Base-by-base conservation (phyloP, 768 basidiomycete species). In the button mushroom (Agaricus bisporus) region DNA sequence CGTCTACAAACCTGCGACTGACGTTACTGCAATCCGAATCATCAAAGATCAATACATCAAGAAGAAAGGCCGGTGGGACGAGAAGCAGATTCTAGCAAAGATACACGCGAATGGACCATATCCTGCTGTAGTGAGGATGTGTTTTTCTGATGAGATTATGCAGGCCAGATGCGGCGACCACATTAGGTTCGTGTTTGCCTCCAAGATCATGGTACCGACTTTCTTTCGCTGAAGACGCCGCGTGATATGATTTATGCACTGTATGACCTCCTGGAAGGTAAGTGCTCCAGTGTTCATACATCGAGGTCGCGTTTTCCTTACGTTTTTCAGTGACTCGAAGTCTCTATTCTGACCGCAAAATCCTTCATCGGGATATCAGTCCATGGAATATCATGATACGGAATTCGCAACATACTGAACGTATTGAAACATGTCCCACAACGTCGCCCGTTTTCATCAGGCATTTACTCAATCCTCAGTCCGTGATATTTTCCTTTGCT, bases 251-350 rank as follows among this genome's bases (percentile, higher is more conserved):
- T 49, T 15, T 43, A 44, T n/a, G 36, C 48, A 5, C 41, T 54
- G 35, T 53, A 58, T 17, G 57, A 56, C 36, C 51, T 58, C 10
- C 32, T 58, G 11, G 54, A 58, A 38, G 28, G 57, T 55, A 29
- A 51, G 57, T 32, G 32, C 11, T 32, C 32, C 1, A 8, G 51
- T 14, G 5, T 35, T n/a, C 36, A 36, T 26, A 12, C 25, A 4
- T 43, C 5, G 15, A 7, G 9, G 10, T 4, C 7, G 1, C 4
- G 14, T 3, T 25, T 37, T 36, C 29, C 20, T 35, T 3, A 36
- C 39, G 17, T 45, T 9, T 28, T 32, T n/a, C 22, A 52, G 54
- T 48, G 12, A 55, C 50, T n/a, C 54, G 57, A 14, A 28, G 47
- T 11, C 41, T 58, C 5, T 58, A 55, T 25, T 14, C 14, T 35